phyloP scores from a whole-genome alignment of 495 filamentous ascomycete genomes.

The Trichodelitschia bisporula region DNA sequence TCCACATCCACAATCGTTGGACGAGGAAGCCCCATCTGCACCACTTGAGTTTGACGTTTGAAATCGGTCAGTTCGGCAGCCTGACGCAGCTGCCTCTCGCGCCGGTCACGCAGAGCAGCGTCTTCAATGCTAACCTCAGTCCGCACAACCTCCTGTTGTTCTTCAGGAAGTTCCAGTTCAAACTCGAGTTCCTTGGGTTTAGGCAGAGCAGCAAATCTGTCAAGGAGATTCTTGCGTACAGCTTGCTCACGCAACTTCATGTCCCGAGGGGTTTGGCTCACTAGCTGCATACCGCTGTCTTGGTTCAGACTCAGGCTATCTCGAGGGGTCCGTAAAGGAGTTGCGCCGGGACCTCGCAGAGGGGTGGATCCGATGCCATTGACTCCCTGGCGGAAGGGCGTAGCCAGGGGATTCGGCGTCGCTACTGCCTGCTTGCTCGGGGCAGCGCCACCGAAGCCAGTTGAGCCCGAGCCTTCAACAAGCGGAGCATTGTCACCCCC shows the following conservation, averaged over 20 bases:
- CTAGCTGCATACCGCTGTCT: conserved; percentile 34
- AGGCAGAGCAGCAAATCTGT: conserved; percentile 56
- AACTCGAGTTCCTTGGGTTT: conserved; percentile 80
- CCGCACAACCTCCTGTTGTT: conserved; percentile 34
- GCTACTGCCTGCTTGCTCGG: conserved; percentile 58
- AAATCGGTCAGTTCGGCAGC: conserved; percentile 53
- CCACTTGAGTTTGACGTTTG: conserved; percentile 64
- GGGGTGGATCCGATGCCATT: conserved; percentile 48
- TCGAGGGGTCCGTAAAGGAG: conserved; percentile 73
- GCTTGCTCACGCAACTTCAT: conserved; percentile 48
- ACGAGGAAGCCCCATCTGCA: conserved; percentile 64
- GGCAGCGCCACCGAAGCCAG: conserved; percentile 68
- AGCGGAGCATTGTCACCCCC: conserved; percentile 87
- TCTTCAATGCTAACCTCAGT: conserved; percentile 50
- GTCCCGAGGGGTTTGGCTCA: conserved; percentile 58
- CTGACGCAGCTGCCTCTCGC: conserved; percentile 40
- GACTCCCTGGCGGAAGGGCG: conserved; percentile 50
- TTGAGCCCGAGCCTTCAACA: conserved; percentile 55
- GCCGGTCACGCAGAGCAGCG: conserved; percentile 53
- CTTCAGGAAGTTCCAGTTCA: conserved; percentile 80
- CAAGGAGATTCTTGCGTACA: conserved; percentile 39
- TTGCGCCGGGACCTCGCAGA: conserved; percentile 43
- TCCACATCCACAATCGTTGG: conserved; percentile 49
- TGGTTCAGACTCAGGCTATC: conserved; percentile 74
- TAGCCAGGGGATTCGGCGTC: conserved; percentile 89